These are phyloP conservation scores for Aspergillus conjunctus DNA, from an alignment of 495 filamentous ascomycete species.

Conservation along the genomic window DNA sequence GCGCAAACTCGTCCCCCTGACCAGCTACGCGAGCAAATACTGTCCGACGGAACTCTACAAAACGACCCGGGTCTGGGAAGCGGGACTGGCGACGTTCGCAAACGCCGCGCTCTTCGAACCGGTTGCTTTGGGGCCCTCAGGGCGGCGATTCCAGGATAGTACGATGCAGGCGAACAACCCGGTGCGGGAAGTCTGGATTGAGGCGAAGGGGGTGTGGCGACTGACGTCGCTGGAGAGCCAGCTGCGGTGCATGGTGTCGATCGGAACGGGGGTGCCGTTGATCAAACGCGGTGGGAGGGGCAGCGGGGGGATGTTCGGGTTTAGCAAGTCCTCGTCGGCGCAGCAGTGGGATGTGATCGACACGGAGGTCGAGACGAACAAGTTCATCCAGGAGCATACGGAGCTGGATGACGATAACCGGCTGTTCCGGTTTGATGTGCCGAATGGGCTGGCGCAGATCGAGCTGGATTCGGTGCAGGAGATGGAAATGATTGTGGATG, in stretches of 20 bases:
- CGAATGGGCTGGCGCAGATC: constrained; percentile 45
- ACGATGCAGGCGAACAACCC: constrained; percentile 50
- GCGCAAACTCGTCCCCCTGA: constrained; percentile 42
- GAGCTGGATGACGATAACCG: constrained; percentile 35
- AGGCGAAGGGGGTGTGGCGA: constrained; percentile 46
- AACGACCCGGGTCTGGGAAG: constrained; percentile 49
- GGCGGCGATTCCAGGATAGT: constrained; percentile 44
- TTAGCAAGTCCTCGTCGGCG: constrained; percentile 27
- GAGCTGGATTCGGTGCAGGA: constrained; percentile 43
- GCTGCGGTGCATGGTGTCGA: constrained; percentile 48
- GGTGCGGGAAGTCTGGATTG: constrained; percentile 44
- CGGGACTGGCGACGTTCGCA: constrained; percentile 47
- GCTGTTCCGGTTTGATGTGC: constrained; percentile 52
- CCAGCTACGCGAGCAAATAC: constrained; percentile 45
- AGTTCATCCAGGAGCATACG: constrained; percentile 42
- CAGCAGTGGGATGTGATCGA: constrained; percentile 36
- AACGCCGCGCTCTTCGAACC: constrained; percentile 51
- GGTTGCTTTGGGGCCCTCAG: constrained; percentile 38
- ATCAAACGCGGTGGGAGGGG: constrained; percentile 31
- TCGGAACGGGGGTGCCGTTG: constrained; percentile 46
- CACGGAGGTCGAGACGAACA: constrained; percentile 42
- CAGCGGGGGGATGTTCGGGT: constrained; percentile 26
- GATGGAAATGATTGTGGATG: constrained; percentile 39
- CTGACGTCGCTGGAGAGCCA: constrained; percentile 32
- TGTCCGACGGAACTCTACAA: constrained; percentile 41